Evolutionary conservation across 495 filamentous ascomycete species (phyloP), one percentile per base, ranked within the genome.

Genomic region (Cetradonia linearis): DNA sequence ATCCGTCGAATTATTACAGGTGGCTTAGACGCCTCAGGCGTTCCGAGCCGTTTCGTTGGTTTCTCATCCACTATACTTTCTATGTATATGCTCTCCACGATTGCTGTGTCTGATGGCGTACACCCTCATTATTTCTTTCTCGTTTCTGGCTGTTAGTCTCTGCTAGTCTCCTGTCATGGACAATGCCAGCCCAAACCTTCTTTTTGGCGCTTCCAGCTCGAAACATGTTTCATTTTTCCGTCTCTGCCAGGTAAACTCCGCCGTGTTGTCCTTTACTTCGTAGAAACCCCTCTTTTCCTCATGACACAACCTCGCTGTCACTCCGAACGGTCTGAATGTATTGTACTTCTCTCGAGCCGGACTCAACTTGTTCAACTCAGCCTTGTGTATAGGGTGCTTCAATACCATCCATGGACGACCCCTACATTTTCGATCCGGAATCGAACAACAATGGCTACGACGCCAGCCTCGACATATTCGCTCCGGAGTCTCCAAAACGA

Each of bases 21-120:
- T 53, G 50, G 50, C 50, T 34, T 53, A 53, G 50, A 53, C 50
- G 50, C 50, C 31, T 23, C 50, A 53, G 28, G 50, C 27, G 30
- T 53, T 53, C 50, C n/a, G 31, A 46, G 42, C 42, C 42, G 42
- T 46, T 46, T 46, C 20, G 42, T 46, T 46, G 42, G 42, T 36
- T 31, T 31, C 30, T 53, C n/a, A 33, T n/a, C 16, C 16, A 34
- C 20, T 53, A 33, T 20, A 10, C 50, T 53, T 20, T 20, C 13
- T n/a, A 16, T 5, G 31, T 20, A 33, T 20, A 33, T 31, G 28
- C 30, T 36, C 50, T 33, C 28, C 18, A 27, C 50, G 33, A 53
- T 53, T 33, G 30, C 30, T 33, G 28, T 33, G 14, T 53, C n/a
- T 34, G 50, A 18, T 53, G n/a, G 27, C 33, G 50, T 30, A 33